Evolutionary conservation across 192 early-diverging fungal species (phyloP).

Genomic region (Entophlyctis luteolus): DNA sequence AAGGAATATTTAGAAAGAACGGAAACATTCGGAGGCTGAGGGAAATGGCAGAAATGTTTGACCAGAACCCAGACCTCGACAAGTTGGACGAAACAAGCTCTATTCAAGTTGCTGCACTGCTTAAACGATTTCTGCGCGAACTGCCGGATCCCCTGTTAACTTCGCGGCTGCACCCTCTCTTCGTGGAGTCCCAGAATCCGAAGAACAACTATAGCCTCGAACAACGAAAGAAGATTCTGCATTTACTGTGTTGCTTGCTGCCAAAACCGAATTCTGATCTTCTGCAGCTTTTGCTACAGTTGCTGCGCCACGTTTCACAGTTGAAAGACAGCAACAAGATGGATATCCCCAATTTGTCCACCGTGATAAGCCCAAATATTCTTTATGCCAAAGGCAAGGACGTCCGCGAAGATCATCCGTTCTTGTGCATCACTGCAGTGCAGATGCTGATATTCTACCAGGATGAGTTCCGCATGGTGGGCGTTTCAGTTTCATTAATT

Average conservation of each 20-base stretch:
- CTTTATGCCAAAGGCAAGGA: slow-evolving; percentile 82
- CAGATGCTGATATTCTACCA: slow-evolving; percentile 42
- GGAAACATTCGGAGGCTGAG: slow-evolving; percentile 92
- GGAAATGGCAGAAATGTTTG: slow-evolving; percentile 76
- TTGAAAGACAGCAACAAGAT: slow-evolving; percentile 74
- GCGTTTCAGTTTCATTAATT: background rate
- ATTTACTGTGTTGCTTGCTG: slow-evolving; percentile 77
- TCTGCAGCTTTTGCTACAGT: slow-evolving; percentile 81
- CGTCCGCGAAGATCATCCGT: slow-evolving; percentile 27
- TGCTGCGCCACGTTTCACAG: slow-evolving; percentile 76
- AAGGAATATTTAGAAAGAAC: slow-evolving; percentile 97
- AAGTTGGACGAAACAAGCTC: slow-evolving; percentile 53
- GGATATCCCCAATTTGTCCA: slow-evolving; percentile 87
- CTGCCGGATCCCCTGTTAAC: slow-evolving; percentile 93
- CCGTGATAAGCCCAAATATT: slow-evolving; percentile 92
- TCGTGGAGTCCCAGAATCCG: slow-evolving; percentile 73
- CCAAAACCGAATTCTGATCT: slow-evolving; percentile 91
- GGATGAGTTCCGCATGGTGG: slow-evolving; percentile 47
- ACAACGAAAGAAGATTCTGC: slow-evolving; percentile 65
- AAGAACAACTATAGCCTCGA: background rate
- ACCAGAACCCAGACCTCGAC: slow-evolving; percentile 65
- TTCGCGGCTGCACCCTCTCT: slow-evolving; percentile 81
- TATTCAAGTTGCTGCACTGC: slow-evolving; percentile 88
- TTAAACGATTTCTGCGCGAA: slow-evolving; percentile 96
- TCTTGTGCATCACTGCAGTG: slow-evolving; percentile 40